Evolutionary conservation across 1,284 basidiomycete species (phyloP).

Genomic region (Marasmius sp.): DNA sequence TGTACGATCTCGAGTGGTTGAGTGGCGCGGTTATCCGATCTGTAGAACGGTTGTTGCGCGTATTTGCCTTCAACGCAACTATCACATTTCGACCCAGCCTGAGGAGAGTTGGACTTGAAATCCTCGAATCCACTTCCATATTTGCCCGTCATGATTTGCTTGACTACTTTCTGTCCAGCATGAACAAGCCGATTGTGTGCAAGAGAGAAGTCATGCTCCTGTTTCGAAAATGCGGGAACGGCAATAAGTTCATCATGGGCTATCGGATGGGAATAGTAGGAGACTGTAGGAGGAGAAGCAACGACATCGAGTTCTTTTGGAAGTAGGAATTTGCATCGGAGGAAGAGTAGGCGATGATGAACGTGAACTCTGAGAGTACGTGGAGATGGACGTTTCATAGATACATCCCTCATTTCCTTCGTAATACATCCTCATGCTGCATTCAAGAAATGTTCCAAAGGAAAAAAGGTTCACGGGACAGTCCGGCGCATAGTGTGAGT

Average conservation of each 20-base stretch:
- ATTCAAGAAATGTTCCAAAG: not conserved
- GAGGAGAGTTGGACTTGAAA: not conserved
- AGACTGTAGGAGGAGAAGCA: too few species aligned
- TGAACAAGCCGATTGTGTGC: not conserved
- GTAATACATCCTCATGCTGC: not conserved
- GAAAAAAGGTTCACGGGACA: not conserved
- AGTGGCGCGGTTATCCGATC: not conserved
- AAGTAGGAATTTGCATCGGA: not conserved
- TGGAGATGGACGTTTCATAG: not conserved
- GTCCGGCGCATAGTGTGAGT: not conserved
- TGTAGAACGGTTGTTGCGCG: not conserved
- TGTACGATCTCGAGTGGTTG: not conserved
- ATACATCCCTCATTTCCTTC: not conserved
- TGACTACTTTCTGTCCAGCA: not conserved
- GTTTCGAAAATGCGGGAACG: not conserved
- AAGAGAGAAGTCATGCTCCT: not conserved
- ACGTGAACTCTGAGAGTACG: not conserved
- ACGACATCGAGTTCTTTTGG: too few species aligned
- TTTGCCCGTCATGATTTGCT: not conserved
- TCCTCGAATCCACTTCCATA: not conserved
- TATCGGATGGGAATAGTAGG: too few species aligned
- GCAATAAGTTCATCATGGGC: not conserved
- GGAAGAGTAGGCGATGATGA: not conserved
- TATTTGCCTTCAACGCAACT: not conserved
- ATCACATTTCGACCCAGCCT: not conserved